phyloP scores from a whole-genome alignment of 2,329 filamentous ascomycete genomes.

The Acrocalymma vagum region DNA sequence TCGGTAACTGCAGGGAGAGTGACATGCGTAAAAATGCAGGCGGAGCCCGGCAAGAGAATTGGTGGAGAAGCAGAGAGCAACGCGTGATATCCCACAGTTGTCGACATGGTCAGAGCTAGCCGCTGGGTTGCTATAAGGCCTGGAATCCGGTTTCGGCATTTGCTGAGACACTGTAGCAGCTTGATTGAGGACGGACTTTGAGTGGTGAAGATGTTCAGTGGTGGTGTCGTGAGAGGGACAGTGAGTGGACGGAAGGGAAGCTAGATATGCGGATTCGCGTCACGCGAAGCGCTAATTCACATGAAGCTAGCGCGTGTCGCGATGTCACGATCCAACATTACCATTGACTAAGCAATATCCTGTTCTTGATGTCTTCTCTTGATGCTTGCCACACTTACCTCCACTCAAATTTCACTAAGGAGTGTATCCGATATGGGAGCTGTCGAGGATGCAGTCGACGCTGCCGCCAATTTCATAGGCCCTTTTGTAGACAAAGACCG shows the following conservation, averaged over 20 bases:
- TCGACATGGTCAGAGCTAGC: constrained; percentile 38
- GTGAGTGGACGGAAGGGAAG: constrained; percentile 1
- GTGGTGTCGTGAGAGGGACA: constrained; percentile 19
- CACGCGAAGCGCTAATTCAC: constrained; percentile 20
- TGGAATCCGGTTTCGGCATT: constrained; percentile 21
- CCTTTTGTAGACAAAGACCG: constrained; percentile 34
- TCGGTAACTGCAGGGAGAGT: constrained; percentile 84
- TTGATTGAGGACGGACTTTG: constrained; percentile 13
- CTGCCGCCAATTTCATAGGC: constrained; percentile 40
- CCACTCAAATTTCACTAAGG: neutral
- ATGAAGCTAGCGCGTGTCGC: neutral
- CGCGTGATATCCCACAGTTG: constrained; percentile 30
- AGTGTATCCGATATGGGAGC: constrained; percentile 29
- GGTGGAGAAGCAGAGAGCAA: constrained; percentile 27
- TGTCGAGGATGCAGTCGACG: constrained; percentile 42
- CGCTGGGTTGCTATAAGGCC: constrained; percentile 9
- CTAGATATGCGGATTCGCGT: constrained; percentile 7
- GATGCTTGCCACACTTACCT: neutral
- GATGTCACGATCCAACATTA: neutral
- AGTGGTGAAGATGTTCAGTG: constrained; percentile 22
- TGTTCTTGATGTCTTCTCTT: neutral
- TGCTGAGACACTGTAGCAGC: constrained; percentile 5
- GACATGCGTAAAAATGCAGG: too few species aligned
- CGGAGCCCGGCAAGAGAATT: constrained; percentile 43
- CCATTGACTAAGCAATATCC: constrained; percentile 16